Evolutionary conservation across 306 rosid genomes (phyloP), one percentile per base, ranked within the genome.

Genomic region (Styphnolobium japonicum): DNA sequence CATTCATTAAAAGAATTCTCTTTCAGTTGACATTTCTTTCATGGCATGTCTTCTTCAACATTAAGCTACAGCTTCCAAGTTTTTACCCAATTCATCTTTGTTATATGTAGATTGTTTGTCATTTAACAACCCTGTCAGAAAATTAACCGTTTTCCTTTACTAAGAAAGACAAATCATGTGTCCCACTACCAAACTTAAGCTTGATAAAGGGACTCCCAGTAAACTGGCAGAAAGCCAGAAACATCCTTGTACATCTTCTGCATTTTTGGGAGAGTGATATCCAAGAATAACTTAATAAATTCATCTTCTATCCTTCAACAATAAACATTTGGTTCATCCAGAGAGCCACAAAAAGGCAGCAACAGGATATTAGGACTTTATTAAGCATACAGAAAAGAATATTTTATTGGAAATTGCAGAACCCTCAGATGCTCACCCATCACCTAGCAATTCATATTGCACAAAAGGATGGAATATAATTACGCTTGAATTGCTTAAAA

Each of bases 401-500:
- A 42, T 33, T 48, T 60, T 15, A 52, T 43, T 43, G 5, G 14
- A 79, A 73, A 75, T 19, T 29, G 18, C 11, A 72, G 21, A 53
- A 63, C 21, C 83, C 9, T 70, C 45, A 15, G 25, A 62, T 62
- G 40, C 58, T 71, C 81, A 77, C 69, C 33, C 33, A 33, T 45
- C 46, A 68, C 49, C 57, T 68, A 57, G 63, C 10, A 71, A 70
- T 68, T 76, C 65, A 78, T 67, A 85, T 58, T 49, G 73, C 55
- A 65, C 62, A 46, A 43, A 71, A 63, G 25, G 61, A 76, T 31
- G 31, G 51, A 49, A 78, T 21, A 68, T 3, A 52, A 19, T 61
- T 31, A 23, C 21, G 48, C 40, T 80, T 7, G 31, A 65, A 82
- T 71, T 64, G 36, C 18, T 40, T 55, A 66, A 49, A 76, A 51